Conservation (phyloP, 106 monocot species). For the Dendrobium nobile region DNA sequence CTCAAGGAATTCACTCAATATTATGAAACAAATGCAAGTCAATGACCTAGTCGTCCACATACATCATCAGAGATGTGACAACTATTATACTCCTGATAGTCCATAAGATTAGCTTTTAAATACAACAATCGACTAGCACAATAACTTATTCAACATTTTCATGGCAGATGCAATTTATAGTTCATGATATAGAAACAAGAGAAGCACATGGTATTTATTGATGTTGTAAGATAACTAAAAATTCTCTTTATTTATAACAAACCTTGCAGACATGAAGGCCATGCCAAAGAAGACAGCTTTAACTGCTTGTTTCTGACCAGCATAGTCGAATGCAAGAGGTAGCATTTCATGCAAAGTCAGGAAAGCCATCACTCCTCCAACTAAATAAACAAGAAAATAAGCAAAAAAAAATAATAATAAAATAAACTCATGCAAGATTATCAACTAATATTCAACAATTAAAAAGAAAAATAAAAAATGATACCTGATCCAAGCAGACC, state of each 20-base stretch:
- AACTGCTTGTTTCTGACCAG: conserved; percentile 96
- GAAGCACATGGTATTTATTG: background rate
- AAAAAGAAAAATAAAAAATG: conserved; percentile 1
- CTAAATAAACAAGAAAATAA: conserved; percentile 22
- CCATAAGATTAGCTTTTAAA: too few species aligned
- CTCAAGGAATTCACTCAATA: too few species aligned
- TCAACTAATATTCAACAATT: conserved; percentile 1
- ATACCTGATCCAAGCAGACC: conserved; percentile 96
- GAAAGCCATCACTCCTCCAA: conserved; percentile 99
- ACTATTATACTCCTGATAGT: too few species aligned
- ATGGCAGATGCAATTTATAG: too few species aligned
- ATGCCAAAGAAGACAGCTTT: conserved; percentile 96
- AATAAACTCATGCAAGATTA: background rate
- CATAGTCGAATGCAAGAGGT: conserved; percentile 98
- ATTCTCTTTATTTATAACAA: conserved; percentile 5
- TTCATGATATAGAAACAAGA: too few species aligned
- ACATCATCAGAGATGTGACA: too few species aligned
- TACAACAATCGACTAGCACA: too few species aligned
- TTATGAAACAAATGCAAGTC: too few species aligned
- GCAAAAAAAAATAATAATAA: background rate
- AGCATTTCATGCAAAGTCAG: conserved; percentile 98
- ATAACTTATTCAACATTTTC: too few species aligned
- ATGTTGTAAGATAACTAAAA: conserved; percentile 1
- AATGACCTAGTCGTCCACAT: too few species aligned
- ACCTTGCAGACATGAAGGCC: conserved; percentile 99